These are phyloP conservation scores for Tubosaeta sp. DNA, from an alignment of 768 basidiomycete genomes.

Conservation along the genomic window DNA sequence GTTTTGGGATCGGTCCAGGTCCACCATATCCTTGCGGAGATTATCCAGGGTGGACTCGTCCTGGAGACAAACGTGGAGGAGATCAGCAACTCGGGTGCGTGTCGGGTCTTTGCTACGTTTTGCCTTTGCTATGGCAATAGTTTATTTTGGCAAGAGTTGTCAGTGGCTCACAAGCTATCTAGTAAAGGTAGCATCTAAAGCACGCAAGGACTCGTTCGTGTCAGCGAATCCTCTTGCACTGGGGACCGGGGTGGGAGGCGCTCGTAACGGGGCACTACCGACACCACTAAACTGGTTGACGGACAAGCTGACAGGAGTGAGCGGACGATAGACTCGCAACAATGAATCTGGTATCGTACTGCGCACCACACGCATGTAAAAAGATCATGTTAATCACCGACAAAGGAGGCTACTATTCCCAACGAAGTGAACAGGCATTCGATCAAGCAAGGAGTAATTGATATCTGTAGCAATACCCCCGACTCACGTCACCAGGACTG, in stretches of 20 bases:
- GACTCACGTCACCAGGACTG: constrained; percentile 20
- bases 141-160: constrained; percentile 3
- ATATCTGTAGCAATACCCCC: neutral
- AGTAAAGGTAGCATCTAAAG: constrained; percentile 70
- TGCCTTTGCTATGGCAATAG: neutral
- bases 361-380: neutral
- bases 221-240: constrained; percentile 82
- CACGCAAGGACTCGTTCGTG: constrained; percentile 72
- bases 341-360: constrained; percentile 2
- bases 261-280: constrained; percentile 56
- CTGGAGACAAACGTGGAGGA: constrained; percentile 92
- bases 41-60: constrained; percentile 95
- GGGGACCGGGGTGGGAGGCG: constrained; percentile 56
- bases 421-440: neutral
- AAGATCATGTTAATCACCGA: neutral
- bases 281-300: constrained; percentile 80
- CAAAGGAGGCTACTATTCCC: neutral
- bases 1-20: constrained; percentile 41
- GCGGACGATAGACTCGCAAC: constrained; percentile 37
- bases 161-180: constrained; percentile 14
- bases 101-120: neutral
- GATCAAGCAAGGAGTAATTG: neutral
- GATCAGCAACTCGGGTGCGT: constrained; percentile 67
- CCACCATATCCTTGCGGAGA: constrained; percentile 92
- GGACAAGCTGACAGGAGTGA: constrained; percentile 63